Conservation (phyloP, 225 moss, liverwort and hornwort genomes). For the Pseudoscleropodium purum region DNA sequence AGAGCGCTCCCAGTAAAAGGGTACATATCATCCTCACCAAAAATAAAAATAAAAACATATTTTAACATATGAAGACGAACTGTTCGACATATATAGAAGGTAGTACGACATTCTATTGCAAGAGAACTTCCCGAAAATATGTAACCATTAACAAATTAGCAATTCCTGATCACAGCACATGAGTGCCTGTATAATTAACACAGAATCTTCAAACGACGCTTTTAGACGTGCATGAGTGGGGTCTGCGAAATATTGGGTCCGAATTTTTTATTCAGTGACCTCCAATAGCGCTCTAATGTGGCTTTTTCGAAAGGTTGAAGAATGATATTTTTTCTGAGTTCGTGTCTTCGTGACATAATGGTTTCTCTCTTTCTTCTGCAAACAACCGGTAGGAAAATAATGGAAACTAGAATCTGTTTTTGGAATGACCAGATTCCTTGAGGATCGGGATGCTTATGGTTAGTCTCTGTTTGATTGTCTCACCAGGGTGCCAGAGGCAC, state of each 20-base stretch:
- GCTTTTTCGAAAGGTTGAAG: not conserved
- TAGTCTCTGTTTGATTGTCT: not conserved
- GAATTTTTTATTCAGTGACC: not conserved
- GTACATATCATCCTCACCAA: slow-evolving; percentile 10
- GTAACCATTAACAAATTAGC: not conserved
- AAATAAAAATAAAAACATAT: not conserved
- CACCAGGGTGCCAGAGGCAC: not conserved
- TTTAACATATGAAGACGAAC: not conserved
- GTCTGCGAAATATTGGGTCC: not conserved
- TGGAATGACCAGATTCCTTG: not conserved
- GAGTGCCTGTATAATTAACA: not conserved
- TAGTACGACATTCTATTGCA: not conserved
- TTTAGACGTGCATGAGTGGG: not conserved
- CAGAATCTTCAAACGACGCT: not conserved
- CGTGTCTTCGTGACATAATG: not conserved
- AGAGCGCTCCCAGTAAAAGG: slow-evolving; percentile 45
- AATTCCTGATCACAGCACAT: not conserved
- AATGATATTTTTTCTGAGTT: not conserved
- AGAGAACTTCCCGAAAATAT: not conserved
- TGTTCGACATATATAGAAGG: not conserved
- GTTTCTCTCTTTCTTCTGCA: not conserved
- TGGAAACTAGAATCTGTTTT: not conserved
- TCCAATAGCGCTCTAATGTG: not conserved
- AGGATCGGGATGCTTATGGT: too few relatives aligned
- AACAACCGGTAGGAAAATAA: not conserved